Conservation (phyloP, 2,329 filamentous ascomycete genomes). For the Harringtonia aguacate region DNA sequence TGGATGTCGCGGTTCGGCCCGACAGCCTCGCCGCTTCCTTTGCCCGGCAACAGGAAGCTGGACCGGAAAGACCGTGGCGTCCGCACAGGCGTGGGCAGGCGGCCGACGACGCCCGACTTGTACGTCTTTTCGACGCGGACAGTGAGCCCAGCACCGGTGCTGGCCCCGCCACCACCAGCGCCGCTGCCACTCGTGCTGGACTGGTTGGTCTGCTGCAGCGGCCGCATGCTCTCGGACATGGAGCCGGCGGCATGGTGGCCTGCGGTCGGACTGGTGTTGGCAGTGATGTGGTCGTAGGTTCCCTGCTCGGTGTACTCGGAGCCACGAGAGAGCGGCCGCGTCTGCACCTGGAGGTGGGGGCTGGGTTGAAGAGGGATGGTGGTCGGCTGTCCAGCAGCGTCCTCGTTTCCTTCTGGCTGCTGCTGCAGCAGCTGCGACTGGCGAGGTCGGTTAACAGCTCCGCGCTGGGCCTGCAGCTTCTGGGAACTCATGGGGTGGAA, state of each 20-base stretch:
- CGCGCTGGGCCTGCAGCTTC: constrained; percentile 80
- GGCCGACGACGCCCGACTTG: constrained; percentile 28
- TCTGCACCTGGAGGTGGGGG: constrained; percentile 25
- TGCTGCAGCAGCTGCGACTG: constrained; percentile 14
- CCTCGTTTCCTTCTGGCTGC: constrained; percentile 1
- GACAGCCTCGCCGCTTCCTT: constrained; percentile 36
- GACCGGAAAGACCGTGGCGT: constrained; percentile 70
- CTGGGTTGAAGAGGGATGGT: not conserved
- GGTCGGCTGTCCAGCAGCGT: not conserved
- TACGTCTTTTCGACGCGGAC: constrained; percentile 52
- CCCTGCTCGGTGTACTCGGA: constrained; percentile 73
- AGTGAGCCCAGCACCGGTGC: constrained; percentile 26
- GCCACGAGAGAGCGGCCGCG: constrained; percentile 60
- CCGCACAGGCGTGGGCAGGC: constrained; percentile 49
- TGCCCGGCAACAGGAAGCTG: constrained; percentile 56
- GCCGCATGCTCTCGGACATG: constrained; percentile 67
- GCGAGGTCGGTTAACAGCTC: constrained; percentile 33
- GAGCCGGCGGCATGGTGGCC: constrained; percentile 49
- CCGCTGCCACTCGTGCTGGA: constrained; percentile 16
- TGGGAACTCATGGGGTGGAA: constrained; percentile 96
- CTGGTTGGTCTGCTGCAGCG: constrained; percentile 42
- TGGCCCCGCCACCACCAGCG: constrained; percentile 5
- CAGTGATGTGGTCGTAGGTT: constrained; percentile 57
- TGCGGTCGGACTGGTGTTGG: constrained; percentile 62
- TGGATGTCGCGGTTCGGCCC: constrained; percentile 46